Conservation (phyloP, 192 early-diverging fungal genomes). For the Coemansia sp. region DNA sequence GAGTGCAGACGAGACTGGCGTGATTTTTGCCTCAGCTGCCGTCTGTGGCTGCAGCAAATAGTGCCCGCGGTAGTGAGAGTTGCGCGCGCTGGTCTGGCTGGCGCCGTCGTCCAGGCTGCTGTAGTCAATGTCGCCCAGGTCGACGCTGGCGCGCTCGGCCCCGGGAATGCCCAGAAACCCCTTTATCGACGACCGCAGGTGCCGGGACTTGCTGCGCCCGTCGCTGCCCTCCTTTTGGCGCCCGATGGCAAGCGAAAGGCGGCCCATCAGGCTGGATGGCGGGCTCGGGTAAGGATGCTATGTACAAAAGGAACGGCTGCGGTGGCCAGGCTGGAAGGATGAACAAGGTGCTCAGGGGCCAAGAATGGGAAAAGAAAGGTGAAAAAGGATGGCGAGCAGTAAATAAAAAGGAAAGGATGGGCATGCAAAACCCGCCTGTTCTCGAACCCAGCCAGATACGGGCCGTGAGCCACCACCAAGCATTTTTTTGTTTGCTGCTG, state of each 20-base stretch:
- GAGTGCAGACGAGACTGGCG: neutral
- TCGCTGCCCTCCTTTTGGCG: slow-evolving; percentile 35
- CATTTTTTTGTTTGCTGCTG: neutral
- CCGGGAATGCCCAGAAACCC: slow-evolving; percentile 37
- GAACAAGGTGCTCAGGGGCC: neutral
- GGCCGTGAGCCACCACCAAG: neutral
- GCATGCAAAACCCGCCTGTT: neutral
- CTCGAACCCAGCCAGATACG: too few species aligned
- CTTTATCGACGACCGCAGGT: slow-evolving; percentile 39
- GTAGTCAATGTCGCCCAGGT: slow-evolving; percentile 31
- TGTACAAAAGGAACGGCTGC: slow-evolving; percentile 1
- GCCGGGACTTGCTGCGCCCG: slow-evolving; percentile 20
- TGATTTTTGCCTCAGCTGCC: neutral
- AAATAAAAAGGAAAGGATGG: neutral
- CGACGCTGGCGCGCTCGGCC: slow-evolving; percentile 35
- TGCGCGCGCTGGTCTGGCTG: slow-evolving; percentile 1
- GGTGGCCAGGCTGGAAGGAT: neutral
- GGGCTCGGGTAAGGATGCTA: neutral
- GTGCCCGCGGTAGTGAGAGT: neutral
- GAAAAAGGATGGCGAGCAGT: slow-evolving; percentile 6
- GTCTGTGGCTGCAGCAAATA: neutral
- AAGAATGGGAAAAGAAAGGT: slow-evolving; percentile 4
- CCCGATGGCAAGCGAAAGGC: slow-evolving; percentile 41
- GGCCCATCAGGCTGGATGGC: slow-evolving; percentile 22
- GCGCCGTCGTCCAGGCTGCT: slow-evolving; percentile 3